Evolutionary conservation across 805 yeast genomes (phyloP).

Genomic region (Wickerhamiella nectarea): DNA sequence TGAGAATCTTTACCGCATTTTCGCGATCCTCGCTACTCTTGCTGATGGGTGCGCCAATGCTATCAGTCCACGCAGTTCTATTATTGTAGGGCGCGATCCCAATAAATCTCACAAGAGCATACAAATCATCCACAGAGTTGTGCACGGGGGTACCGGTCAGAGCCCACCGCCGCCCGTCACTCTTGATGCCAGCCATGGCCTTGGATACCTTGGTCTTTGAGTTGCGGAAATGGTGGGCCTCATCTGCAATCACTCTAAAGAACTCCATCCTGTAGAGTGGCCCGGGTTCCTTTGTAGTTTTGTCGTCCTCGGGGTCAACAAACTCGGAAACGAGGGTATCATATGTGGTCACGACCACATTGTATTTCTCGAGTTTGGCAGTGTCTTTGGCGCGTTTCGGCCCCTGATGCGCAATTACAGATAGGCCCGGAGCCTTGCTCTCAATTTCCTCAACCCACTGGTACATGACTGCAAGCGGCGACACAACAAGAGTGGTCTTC

Average conservation of each 20-base stretch:
- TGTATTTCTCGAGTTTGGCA: slow-evolving; percentile 19
- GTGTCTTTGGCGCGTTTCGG: slow-evolving; percentile 16
- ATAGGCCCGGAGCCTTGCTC: slow-evolving; percentile 28
- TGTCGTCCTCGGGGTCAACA: background rate
- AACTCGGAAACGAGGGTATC: slow-evolving; percentile 22
- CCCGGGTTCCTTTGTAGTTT: slow-evolving; percentile 12
- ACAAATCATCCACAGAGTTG: slow-evolving; percentile 40
- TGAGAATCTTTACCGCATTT: slow-evolving; percentile 20
- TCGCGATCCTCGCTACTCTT: slow-evolving; percentile 13
- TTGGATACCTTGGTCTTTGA: slow-evolving; percentile 32
- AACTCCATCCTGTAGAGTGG: slow-evolving; percentile 25
- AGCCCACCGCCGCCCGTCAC: slow-evolving; percentile 38
- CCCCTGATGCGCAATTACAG: slow-evolving; percentile 26
- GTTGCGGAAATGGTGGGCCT: slow-evolving; percentile 51
- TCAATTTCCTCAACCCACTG: slow-evolving; percentile 33
- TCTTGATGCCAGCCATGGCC: slow-evolving; percentile 33
- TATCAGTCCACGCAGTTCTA: slow-evolving; percentile 18
- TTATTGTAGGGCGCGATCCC: slow-evolving; percentile 21
- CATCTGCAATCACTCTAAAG: slow-evolving; percentile 51
- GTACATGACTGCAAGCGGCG: slow-evolving; percentile 31
- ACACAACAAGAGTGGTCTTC: slow-evolving; percentile 28
- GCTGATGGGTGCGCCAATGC: slow-evolving; percentile 21
- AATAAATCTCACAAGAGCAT: slow-evolving; percentile 35
- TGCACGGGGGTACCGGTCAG: slow-evolving; percentile 57
- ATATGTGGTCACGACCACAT: slow-evolving; percentile 29